Percentiles rank a stretch among this genome's conserved stretches.
Evolutionary conservation across 2,329 filamentous ascomycete species (phyloP).

Genomic region (Pezicula neosporulosa): DNA sequence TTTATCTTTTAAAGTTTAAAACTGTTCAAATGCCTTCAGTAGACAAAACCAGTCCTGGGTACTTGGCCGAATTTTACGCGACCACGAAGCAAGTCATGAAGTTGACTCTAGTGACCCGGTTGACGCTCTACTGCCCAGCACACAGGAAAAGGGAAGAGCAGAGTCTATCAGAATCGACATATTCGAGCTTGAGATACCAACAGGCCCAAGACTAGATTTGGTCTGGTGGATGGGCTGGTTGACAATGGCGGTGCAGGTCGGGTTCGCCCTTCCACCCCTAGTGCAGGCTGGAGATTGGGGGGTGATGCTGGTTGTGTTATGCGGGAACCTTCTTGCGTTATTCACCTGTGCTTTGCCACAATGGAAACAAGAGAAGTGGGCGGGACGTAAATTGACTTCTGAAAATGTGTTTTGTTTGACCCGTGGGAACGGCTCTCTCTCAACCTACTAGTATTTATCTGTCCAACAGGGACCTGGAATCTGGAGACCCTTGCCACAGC

Average conservation of each 20-base stretch:
- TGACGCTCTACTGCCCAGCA: slow-evolving; percentile 12
- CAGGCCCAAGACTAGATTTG: neutral
- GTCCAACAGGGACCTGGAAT: no score
- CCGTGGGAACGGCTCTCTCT: neutral
- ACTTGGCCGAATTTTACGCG: neutral
- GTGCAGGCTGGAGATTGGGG: slow-evolving; percentile 12
- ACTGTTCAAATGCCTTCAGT: slow-evolving; percentile 5
- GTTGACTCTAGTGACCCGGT: neutral
- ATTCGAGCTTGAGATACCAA: slow-evolving; percentile 2
- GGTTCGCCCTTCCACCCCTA: slow-evolving; percentile 9
- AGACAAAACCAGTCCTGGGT: slow-evolving; percentile 13
- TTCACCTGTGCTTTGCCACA: slow-evolving; percentile 8
- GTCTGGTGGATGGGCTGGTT: slow-evolving; percentile 6
- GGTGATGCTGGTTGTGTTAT: slow-evolving; percentile 9
- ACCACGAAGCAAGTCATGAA: neutral
- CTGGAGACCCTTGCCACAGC: slow-evolving; percentile 1
- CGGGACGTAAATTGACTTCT: neutral
- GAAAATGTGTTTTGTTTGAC: slow-evolving; percentile 9
- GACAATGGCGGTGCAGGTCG: slow-evolving; percentile 8
- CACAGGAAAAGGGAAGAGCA: slow-evolving; percentile 5
- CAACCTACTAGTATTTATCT: no score
- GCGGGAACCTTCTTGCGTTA: slow-evolving; percentile 5
- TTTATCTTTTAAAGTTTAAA: no score
- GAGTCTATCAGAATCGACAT: slow-evolving; percentile 8
- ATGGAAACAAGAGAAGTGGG: slow-evolving; percentile 19